Conservation (phyloP, 306 rosid species). For the Acacia crassicarpa region DNA sequence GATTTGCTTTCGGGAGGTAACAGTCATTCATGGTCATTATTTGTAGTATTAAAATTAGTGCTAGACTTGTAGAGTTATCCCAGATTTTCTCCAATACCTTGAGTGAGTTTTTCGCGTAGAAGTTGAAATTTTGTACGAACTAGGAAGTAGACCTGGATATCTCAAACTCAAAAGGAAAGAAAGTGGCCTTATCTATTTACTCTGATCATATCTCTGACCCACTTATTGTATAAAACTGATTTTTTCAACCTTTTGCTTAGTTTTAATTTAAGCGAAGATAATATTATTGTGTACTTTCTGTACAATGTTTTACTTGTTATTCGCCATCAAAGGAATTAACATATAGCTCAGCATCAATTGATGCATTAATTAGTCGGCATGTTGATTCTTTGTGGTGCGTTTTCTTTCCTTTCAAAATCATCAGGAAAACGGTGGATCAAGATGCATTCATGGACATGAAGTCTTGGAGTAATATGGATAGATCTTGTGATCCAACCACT, state of each 20-base stretch:
- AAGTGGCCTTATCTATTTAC: not conserved
- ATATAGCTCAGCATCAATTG: not conserved
- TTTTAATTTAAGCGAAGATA: not conserved
- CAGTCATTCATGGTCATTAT: not conserved
- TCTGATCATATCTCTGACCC: not conserved
- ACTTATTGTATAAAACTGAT: not conserved
- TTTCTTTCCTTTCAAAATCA: not conserved
- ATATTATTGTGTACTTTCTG: not conserved
- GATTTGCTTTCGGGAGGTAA: conserved; percentile 47
- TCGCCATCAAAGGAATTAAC: not conserved
- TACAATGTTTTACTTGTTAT: not conserved
- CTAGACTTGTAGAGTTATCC: not conserved
- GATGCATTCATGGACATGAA: conserved; percentile 26
- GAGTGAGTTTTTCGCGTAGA: not conserved
- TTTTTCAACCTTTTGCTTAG: not conserved
- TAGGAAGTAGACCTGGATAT: not conserved
- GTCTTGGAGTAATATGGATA: conserved; percentile 36
- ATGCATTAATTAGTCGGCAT: not conserved
- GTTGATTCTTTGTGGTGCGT: not conserved
- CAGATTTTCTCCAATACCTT: too few species aligned
- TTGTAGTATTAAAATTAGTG: too few species aligned
- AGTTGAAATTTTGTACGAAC: not conserved
- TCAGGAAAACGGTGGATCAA: conserved; percentile 53
- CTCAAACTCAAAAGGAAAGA: not conserved
- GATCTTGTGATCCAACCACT: conserved; percentile 28